phyloP scores from a whole-genome alignment of 257 asterid species.

The Cinchona pubescens region DNA sequence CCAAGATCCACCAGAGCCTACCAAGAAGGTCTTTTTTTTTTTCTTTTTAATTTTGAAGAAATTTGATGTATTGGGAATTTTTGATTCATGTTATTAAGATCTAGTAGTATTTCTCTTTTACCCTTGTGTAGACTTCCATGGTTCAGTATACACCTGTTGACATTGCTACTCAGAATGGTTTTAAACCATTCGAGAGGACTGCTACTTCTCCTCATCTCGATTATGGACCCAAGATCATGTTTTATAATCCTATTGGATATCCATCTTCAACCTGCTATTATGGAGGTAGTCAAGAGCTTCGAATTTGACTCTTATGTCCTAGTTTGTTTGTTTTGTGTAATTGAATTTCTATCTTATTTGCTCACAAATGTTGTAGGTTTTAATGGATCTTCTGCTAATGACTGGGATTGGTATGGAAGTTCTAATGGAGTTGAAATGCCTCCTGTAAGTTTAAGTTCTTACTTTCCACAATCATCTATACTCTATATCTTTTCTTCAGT shows the following conservation, averaged over 20 bases:
- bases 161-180: constrained; percentile 24
- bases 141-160: constrained; percentile 32
- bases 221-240: constrained; percentile 31
- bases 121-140: constrained; percentile 16
- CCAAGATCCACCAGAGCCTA: constrained; percentile 26
- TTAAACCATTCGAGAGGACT: constrained; percentile 34
- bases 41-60: not conserved
- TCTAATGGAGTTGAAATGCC: constrained; percentile 35
- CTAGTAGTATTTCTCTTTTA: not conserved
- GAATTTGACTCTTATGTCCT: not conserved
- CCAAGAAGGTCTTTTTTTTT: constrained; percentile 24
- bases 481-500: not conserved
- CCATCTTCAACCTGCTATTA: constrained; percentile 38
- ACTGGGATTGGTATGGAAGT: constrained; percentile 35
- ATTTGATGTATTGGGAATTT: not conserved
- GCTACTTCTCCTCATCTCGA: constrained; percentile 27
- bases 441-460: constrained; percentile 32
- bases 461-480: not conserved
- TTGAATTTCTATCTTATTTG: not conserved
- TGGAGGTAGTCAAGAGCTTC: constrained; percentile 26
- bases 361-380: too few relatives aligned
- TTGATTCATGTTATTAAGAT: not conserved
- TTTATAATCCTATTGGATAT: constrained; percentile 26
- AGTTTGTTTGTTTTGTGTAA: not conserved
- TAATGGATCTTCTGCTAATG: constrained; percentile 31